phyloP scores from a whole-genome alignment of 2,329 filamentous ascomycete species.

The Beauveria rudraprayagi region DNA sequence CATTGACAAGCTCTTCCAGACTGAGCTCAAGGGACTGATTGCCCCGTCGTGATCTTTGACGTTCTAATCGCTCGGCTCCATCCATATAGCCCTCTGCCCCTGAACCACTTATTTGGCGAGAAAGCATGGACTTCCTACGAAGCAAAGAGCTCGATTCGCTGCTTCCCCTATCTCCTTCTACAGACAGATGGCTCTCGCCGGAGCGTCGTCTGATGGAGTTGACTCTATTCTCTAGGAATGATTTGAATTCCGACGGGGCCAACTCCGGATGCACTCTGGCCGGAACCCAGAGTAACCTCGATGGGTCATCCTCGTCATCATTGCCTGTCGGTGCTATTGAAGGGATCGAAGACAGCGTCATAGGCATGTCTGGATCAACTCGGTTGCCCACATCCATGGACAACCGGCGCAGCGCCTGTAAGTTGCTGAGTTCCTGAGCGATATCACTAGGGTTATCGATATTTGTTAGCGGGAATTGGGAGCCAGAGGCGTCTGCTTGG shows the following conservation, averaged over 20 bases:
- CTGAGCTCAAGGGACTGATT: conserved; percentile 53
- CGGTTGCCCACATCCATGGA: conserved; percentile 84
- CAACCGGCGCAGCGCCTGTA: conserved; percentile 83
- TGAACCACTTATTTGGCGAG: conserved; percentile 65
- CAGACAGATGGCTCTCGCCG: conserved; percentile 57
- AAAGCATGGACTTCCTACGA: conserved; percentile 93
- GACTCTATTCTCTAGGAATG: conserved; percentile 87
- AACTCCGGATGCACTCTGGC: conserved; percentile 90
- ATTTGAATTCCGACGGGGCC: conserved; percentile 93
- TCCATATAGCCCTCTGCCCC: conserved; percentile 64
- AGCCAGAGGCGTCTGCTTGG: conserved; percentile 51
- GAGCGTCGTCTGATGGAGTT: conserved; percentile 83
- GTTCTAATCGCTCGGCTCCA: conserved; percentile 70
- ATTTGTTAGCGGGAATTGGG: conserved; percentile 75
- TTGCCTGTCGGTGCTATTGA: conserved; percentile 62
- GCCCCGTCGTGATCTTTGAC: conserved; percentile 57
- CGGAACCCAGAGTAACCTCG: conserved; percentile 89
- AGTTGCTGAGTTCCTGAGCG: conserved; percentile 83
- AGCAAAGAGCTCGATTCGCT: conserved; percentile 56
- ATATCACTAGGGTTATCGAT: conserved; percentile 85
- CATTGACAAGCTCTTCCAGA: conserved; percentile 74
- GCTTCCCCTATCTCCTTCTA: conserved; percentile 42
- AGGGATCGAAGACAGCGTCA: conserved; percentile 60
- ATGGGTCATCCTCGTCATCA: conserved; percentile 80
- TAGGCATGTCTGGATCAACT: conserved; percentile 65